Evolutionary conservation across 306 rosid genomes (phyloP), one percentile per base, ranked within the genome.

Genomic region (Spatholobus suberectus): DNA sequence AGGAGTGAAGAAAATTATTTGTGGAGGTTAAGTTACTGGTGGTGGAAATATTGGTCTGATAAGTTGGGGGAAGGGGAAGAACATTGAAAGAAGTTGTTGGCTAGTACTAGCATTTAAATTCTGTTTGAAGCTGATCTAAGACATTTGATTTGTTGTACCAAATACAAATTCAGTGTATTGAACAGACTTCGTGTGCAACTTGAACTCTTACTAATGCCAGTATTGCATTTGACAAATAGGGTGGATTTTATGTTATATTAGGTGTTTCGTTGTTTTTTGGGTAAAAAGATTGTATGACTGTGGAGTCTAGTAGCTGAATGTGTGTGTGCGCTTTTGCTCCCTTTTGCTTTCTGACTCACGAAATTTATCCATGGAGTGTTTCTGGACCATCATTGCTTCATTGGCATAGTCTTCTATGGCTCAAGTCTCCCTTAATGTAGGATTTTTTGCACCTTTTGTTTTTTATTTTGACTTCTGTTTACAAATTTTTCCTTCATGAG

Each of bases 341-440:
- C 4, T 51, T 51, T 8, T 21, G 27, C 13, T 55, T 21, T 21
- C 17, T 26, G 38, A 61, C 49, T 43, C 32, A 11, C 54, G 46
- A 79, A 55, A 70, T 34, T 34, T 66, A 21, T 20, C 24, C 17
- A n/a, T 20, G 46, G 54, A 46, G 44, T 78, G 18, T 78, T 71
- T 61, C 70, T 77, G 27, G 61, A 70, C 35, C 59, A 3, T 58
- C 26, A 61, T 17, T 26, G 51, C 7, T 57, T 57, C 63, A 29
- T 46, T 44, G 34, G 23, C 72, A 69, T 67, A 29, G 15, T 43
- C 34, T 29, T 72, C 4, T 75, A 14, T 76, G 10, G 55, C 27
- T 38, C 18, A 23, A 11, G 76, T 58, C 8, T 59, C 26, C 54
- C 77, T 13, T 70, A 20, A 20, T 34, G 9, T 46, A 11, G 54